A percentile compares a stretch with the other conserved stretches of the same genome.
Evolutionary conservation across 2,329 filamentous ascomycete genomes (phyloP).

Genomic region (Ophiostoma ips): DNA sequence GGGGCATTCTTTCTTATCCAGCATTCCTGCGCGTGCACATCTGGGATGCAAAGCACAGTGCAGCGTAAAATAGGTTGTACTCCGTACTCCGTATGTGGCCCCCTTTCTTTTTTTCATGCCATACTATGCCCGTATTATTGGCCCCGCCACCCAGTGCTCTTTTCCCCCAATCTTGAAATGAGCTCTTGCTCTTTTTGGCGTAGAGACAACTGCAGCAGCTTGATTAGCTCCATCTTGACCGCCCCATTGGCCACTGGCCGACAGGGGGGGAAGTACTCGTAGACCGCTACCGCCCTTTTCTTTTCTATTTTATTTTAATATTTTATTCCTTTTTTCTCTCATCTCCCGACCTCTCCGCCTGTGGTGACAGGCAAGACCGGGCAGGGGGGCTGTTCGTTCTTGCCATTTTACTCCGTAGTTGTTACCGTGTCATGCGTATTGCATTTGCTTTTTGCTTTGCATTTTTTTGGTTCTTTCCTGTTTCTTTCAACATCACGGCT

Average conservation of each 20-base stretch:
- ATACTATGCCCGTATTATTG: slow-evolving; percentile 1
- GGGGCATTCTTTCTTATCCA: too few species aligned
- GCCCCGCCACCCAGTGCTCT: slow-evolving; percentile 5
- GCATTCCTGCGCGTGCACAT: background rate
- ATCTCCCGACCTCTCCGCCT: slow-evolving; percentile 5
- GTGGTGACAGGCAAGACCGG: background rate
- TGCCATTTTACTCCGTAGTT: background rate
- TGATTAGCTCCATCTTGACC: slow-evolving; percentile 6
- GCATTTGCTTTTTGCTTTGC: background rate
- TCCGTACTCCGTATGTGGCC: background rate
- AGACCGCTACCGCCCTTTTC: background rate
- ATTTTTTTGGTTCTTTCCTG: background rate
- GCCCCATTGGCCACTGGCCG: slow-evolving; percentile 7
- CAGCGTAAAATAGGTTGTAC: background rate
- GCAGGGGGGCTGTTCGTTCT: background rate
- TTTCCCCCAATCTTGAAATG: slow-evolving; percentile 6
- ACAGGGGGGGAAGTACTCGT: slow-evolving; percentile 5
- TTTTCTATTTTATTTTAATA: slow-evolving; percentile 2
- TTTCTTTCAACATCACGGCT: background rate
- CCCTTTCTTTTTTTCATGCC: background rate
- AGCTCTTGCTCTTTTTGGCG: slow-evolving; percentile 6
- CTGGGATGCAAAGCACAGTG: background rate
- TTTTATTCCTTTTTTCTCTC: too few species aligned
- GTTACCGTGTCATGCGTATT: background rate
- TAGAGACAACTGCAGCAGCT: background rate